Percentiles rank a stretch among this genome's conserved stretches.
phyloP scores from a whole-genome alignment of 768 basidiomycete species.

The Leucogyrophana mollusca region DNA sequence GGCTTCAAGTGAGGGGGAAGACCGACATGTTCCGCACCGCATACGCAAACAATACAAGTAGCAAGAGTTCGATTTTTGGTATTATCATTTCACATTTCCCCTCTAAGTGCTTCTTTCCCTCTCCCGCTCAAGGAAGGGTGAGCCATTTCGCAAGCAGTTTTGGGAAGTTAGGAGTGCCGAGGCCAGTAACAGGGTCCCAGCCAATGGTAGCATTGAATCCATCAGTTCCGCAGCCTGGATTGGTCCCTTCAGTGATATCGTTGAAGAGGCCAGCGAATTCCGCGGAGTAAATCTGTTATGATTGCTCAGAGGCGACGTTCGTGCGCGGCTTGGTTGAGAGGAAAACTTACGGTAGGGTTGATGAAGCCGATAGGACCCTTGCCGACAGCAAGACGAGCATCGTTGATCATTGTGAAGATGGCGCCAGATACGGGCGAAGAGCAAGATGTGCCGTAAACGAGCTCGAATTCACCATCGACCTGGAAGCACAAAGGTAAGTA shows the following conservation, averaged over 20 bases:
- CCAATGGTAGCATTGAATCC: conserved; percentile 24
- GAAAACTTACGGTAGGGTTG: conserved; percentile 34
- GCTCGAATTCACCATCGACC: conserved; percentile 21
- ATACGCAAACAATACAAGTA: no score
- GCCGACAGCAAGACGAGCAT: conserved; percentile 33
- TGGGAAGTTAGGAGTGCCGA: conserved; percentile 20
- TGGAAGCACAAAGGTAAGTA: conserved; percentile 21
- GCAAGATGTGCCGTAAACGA: conserved; percentile 33
- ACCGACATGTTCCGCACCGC: no score
- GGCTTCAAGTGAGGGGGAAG: no score
- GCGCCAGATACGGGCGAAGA: conserved; percentile 33
- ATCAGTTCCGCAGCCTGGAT: conserved; percentile 26
- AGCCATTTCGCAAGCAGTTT: conserved; percentile 13
- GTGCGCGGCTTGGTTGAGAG: conserved; percentile 21
- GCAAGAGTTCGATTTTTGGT: no score
- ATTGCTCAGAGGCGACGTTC: not conserved
- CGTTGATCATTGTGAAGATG: conserved; percentile 39
- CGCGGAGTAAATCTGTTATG: conserved; percentile 18
- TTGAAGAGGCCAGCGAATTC: conserved; percentile 15
- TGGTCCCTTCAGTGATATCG: conserved; percentile 18
- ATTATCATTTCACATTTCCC: no score
- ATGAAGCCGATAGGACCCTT: conserved; percentile 42
- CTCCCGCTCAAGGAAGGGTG: conserved; percentile 5
- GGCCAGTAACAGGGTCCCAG: conserved; percentile 35
- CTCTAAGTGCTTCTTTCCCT: no score